phyloP scores from a whole-genome alignment of 371 early-diverging fungal species.

The Rhizomucor miehei region DNA sequence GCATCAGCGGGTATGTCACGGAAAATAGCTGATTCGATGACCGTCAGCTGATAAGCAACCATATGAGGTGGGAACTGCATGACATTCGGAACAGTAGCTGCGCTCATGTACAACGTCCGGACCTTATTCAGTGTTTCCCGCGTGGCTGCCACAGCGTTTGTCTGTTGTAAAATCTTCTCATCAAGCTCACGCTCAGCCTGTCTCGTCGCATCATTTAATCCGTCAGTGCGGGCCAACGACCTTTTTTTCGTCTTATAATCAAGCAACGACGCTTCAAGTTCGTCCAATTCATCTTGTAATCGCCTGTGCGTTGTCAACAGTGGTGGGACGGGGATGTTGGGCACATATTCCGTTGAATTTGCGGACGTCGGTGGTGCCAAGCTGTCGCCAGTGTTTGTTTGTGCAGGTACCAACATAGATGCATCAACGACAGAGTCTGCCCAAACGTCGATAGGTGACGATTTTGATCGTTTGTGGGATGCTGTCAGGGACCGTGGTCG shows the following conservation, averaged over 20 bases:
- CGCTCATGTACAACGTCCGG: conserved; percentile 47
- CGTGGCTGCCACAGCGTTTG: conserved; percentile 35
- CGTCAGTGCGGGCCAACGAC: conserved; percentile 6
- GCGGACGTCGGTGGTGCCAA: conserved; percentile 21
- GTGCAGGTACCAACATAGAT: conserved; percentile 27
- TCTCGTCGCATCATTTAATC: conserved; percentile 14
- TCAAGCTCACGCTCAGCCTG: conserved; percentile 26
- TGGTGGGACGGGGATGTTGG: conserved; percentile 48
- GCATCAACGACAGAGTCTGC: conserved; percentile 20
- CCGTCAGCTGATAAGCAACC: conserved; percentile 67
- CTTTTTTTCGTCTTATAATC: conserved; percentile 23
- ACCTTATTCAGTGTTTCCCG: conserved; percentile 46
- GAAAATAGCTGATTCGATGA: conserved; percentile 68
- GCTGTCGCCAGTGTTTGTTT: conserved; percentile 29
- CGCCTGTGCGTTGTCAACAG: conserved; percentile 44
- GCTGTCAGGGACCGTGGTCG: conserved; percentile 2
- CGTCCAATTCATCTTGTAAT: conserved; percentile 28
- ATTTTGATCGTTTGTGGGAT: conserved; percentile 2
- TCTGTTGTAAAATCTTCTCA: conserved; percentile 37
- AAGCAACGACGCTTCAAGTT: conserved; percentile 19
- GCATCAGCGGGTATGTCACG: conserved; percentile 58
- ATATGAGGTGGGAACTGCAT: conserved; percentile 61
- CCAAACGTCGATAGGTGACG: conserved; percentile 13
- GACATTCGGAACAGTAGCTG: conserved; percentile 54
- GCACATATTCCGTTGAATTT: conserved; percentile 27